A percentile compares a stretch with the other conserved stretches of the same genome.
These are phyloP conservation scores for Podospora pseudocomata DNA, from an alignment of 495 filamentous ascomycete species.

Conservation along the genomic window DNA sequence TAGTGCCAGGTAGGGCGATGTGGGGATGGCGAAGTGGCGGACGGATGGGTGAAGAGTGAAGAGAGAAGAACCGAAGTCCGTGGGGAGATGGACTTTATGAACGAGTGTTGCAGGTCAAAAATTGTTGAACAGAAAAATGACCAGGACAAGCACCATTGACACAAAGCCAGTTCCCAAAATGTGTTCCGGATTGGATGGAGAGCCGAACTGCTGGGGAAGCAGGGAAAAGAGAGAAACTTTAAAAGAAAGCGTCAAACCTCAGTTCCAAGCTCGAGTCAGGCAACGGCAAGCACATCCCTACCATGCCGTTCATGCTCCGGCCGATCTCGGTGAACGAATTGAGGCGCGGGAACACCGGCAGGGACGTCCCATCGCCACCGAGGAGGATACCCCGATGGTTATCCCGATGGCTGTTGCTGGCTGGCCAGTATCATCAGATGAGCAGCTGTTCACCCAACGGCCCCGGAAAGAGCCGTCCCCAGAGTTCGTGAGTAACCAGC, in stretches of 20 bases:
- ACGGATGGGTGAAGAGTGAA: not conserved
- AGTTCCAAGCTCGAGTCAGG: constrained; percentile 3
- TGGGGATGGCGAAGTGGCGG: not conserved
- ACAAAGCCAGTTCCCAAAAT: not conserved
- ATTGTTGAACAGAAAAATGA: not conserved
- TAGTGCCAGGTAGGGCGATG: not conserved
- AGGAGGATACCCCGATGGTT: no score
- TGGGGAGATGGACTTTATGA: constrained; percentile 1
- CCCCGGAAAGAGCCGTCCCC: not conserved
- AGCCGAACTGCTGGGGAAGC: not conserved
- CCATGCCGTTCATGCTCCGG: not conserved
- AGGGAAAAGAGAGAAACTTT: not conserved
- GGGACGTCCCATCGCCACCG: constrained; percentile 5
- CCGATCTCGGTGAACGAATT: not conserved
- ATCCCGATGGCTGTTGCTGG: not conserved
- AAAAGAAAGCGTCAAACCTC: constrained; percentile 6
- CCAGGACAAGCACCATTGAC: not conserved
- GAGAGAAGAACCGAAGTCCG: constrained; percentile 3
- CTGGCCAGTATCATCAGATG: not conserved
- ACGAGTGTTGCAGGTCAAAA: not conserved
- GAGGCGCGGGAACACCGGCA: not conserved
- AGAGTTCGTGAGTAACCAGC: not conserved
- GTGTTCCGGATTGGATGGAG: not conserved
- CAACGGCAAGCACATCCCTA: constrained; percentile 2
- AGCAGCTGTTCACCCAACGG: not conserved